phyloP scores from a whole-genome alignment of 1,139 yeast genomes.

The Magnusiomyces paraingens region DNA sequence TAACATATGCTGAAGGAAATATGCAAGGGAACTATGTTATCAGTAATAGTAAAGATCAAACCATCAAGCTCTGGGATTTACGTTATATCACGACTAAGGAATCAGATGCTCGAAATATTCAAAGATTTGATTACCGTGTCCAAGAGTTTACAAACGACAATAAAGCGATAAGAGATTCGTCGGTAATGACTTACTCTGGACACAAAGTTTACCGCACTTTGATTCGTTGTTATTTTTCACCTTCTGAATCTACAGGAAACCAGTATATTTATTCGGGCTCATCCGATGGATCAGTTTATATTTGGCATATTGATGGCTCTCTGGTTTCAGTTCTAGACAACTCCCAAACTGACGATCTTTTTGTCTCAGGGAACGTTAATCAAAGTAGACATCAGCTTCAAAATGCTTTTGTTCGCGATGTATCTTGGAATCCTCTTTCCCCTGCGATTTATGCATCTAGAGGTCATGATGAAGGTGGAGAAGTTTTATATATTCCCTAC shows the following conservation, averaged over 20 bases:
- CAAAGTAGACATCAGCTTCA: not conserved
- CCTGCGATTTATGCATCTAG: constrained; percentile 16
- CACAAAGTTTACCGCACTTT: constrained; percentile 30
- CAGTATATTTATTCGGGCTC: constrained; percentile 33
- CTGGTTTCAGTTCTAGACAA: constrained; percentile 18
- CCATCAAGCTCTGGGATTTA: constrained; percentile 32
- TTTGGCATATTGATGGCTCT: constrained; percentile 32
- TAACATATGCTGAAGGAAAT: constrained; percentile 28
- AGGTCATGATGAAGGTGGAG: not conserved
- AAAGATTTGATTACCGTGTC: constrained; percentile 26
- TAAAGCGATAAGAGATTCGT: constrained; percentile 26
- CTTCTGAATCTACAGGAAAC: constrained; percentile 25
- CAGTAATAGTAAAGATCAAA: constrained; percentile 31
- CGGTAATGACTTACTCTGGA: constrained; percentile 31
- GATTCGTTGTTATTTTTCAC: constrained; percentile 33
- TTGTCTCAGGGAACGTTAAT: constrained; percentile 4
- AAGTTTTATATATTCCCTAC: constrained; percentile 1
- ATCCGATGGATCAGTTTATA: constrained; percentile 27
- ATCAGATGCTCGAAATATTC: constrained; percentile 18
- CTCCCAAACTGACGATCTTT: not conserved
- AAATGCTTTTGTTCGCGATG: constrained; percentile 21
- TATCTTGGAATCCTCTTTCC: constrained; percentile 16
- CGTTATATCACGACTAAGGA: constrained; percentile 20
- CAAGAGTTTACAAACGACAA: constrained; percentile 23
- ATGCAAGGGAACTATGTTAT: constrained; percentile 28